A percentile compares a stretch with the other conserved stretches of the same genome.
Conservation (phyloP, 306 rosid genomes). For the Datisca glomerata region DNA sequence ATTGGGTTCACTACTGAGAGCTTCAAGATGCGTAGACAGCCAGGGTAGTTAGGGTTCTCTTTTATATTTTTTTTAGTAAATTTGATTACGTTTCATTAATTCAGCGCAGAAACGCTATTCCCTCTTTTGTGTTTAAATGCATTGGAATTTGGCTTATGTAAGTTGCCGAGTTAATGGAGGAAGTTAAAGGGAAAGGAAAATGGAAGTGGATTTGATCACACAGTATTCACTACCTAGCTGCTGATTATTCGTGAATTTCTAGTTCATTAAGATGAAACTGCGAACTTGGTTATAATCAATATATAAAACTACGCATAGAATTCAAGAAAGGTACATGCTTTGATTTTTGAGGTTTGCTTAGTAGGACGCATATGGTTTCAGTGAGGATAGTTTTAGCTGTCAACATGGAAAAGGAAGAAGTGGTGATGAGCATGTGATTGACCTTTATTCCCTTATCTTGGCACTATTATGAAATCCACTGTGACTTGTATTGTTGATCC, state of each 20-base stretch:
- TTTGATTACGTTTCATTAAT: constrained; percentile 3
- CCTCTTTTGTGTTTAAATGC: too few relatives aligned
- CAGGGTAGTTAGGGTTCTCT: constrained; percentile 40
- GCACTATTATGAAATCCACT: neutral
- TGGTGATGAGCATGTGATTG: too few relatives aligned
- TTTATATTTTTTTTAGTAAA: neutral
- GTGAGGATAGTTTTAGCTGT: neutral
- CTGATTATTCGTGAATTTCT: too few relatives aligned
- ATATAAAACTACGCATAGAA: too few relatives aligned
- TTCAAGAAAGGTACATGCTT: too few relatives aligned
- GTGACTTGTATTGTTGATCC: neutral
- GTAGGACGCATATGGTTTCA: too few relatives aligned
- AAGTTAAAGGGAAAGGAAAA: too few relatives aligned
- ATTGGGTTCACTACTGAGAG: constrained; percentile 80
- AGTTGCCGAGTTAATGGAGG: too few relatives aligned
- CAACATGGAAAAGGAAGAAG: neutral
- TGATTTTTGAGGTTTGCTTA: too few relatives aligned
- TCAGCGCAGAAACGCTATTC: too few relatives aligned
- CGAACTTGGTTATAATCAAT: neutral
- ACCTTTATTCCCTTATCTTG: too few relatives aligned
- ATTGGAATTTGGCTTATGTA: too few relatives aligned
- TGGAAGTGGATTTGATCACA: neutral
- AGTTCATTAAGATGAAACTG: neutral
- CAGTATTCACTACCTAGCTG: neutral
- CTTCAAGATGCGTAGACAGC: constrained; percentile 96